These are phyloP conservation scores for Russula olivacea DNA, from an alignment of 768 basidiomycete genomes.

Conservation along the genomic window DNA sequence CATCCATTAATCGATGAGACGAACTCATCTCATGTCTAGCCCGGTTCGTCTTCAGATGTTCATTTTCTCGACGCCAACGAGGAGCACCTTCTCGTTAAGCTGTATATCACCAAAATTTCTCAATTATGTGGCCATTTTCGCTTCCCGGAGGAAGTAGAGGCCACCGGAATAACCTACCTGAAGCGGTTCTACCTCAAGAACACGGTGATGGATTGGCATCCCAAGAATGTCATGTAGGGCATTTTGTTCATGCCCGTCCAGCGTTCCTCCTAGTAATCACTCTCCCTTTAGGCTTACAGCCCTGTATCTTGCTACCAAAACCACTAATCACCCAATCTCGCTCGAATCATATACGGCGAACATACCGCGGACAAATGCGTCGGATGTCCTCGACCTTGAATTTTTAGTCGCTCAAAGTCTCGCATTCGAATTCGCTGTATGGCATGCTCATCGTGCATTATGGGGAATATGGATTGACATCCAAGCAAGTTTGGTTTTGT, in stretches of 20 bases:
- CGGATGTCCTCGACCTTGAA: conserved; percentile 89
- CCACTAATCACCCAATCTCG: conserved; percentile 89
- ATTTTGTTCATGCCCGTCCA: not conserved
- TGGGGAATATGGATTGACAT: conserved; percentile 88
- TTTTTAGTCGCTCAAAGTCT: conserved; percentile 94
- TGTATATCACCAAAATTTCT: conserved; percentile 82
- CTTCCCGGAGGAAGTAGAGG: conserved; percentile 89
- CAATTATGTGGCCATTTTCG: conserved; percentile 80
- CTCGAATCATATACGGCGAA: conserved; percentile 77
- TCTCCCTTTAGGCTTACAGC: conserved; percentile 72
- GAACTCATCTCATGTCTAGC: conserved; percentile 34
- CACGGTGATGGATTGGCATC: conserved; percentile 99
- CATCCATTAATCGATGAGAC: not conserved
- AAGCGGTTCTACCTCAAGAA: conserved; percentile 97
- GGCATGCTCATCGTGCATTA: conserved; percentile 83
- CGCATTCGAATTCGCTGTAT: conserved; percentile 88
- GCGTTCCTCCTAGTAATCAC: not conserved
- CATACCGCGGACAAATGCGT: conserved; percentile 73
- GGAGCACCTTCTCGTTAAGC: conserved; percentile 81
- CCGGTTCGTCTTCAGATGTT: conserved; percentile 65
- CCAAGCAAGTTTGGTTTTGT: conserved; percentile 67
- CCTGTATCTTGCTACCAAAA: conserved; percentile 93
- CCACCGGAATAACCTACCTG: conserved; percentile 85
- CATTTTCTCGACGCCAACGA: conserved; percentile 76
- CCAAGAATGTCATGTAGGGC: conserved; percentile 92